Evolutionary conservation across 352 stramenopile genomes (phyloP).

Genomic region (Pythium aquatile): DNA sequence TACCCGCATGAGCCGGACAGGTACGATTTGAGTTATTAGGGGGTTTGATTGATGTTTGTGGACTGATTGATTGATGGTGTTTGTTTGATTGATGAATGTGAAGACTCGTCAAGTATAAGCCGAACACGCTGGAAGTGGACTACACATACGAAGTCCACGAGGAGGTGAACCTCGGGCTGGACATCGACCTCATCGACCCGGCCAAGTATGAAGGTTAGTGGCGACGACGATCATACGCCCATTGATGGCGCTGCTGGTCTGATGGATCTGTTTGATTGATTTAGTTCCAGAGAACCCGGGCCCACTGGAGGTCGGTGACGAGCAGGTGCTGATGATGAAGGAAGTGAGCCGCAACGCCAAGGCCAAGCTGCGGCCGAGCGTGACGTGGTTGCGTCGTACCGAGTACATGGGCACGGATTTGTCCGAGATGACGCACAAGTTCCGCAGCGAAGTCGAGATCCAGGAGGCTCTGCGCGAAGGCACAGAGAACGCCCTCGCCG

Average conservation of each 20-base stretch:
- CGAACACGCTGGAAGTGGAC: conserved; percentile 80
- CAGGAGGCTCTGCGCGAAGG: conserved; percentile 78
- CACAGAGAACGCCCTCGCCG: conserved; percentile 74
- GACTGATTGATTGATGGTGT: conserved; percentile 6
- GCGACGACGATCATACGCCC: background rate
- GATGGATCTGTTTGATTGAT: background rate
- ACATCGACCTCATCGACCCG: conserved; percentile 83
- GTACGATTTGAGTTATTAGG: conserved; percentile 25
- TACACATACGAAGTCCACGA: conserved; percentile 87
- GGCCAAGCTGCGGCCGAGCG: conserved; percentile 62
- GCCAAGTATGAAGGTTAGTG: conserved; percentile 79
- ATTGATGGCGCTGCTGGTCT: background rate
- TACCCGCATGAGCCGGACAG: conserved; percentile 78
- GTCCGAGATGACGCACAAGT: conserved; percentile 84
- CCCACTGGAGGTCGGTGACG: conserved; percentile 67
- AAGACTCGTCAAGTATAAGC: conserved; percentile 87
- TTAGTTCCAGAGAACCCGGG: conserved; percentile 49
- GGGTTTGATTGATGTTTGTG: background rate
- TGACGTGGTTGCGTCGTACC: conserved; percentile 79
- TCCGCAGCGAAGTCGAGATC: conserved; percentile 86
- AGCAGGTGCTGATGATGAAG: conserved; percentile 81
- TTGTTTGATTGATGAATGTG: background rate
- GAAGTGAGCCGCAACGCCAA: conserved; percentile 52
- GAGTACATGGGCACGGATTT: conserved; percentile 88
- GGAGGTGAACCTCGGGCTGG: conserved; percentile 72